Evolutionary conservation across 257 asterid genomes (phyloP).

Genomic region (Solanum paucissectum): DNA sequence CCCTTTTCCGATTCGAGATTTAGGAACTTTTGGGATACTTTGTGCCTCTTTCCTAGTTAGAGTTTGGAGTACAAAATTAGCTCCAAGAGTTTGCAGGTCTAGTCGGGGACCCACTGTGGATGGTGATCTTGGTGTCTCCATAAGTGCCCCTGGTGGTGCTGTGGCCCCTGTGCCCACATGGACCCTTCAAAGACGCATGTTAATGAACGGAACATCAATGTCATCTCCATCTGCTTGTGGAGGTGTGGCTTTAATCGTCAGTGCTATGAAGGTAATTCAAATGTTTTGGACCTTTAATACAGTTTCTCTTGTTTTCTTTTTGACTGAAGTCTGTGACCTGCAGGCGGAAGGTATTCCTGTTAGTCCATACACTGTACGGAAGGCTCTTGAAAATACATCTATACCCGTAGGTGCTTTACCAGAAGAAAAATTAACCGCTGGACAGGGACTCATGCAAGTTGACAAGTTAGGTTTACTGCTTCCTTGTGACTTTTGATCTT

Average conservation of each 20-base stretch:
- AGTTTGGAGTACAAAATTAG: conserved; percentile 11
- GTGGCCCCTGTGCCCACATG: conserved; percentile 99
- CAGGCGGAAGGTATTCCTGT: conserved; percentile 89
- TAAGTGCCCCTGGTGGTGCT: conserved; percentile 99
- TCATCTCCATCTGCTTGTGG: conserved; percentile 99
- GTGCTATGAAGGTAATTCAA: conserved; percentile 87
- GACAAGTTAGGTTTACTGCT: conserved; percentile 58
- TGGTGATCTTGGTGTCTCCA: conserved; percentile 89
- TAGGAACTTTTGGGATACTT: not conserved
- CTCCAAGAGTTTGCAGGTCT: conserved; percentile 62
- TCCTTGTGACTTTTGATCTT: conserved; percentile 12
- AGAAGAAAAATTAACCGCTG: conserved; percentile 82
- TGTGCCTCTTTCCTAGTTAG: not conserved
- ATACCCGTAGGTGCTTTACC: conserved; percentile 66
- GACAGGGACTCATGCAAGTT: conserved; percentile 98
- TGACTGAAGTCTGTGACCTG: conserved; percentile 14
- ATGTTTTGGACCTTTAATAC: not conserved
- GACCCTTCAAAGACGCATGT: conserved; percentile 97
- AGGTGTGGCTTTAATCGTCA: conserved; percentile 84
- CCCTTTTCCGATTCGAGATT: not conserved
- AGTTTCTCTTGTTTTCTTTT: conserved; percentile 8
- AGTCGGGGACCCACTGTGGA: conserved; percentile 98
- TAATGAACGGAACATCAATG: conserved; percentile 99
- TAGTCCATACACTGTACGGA: conserved; percentile 79
- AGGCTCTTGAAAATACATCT: conserved; percentile 92